Conservation (phyloP, 1,139 yeast genomes). For the Kodamaea suecica region DNA sequence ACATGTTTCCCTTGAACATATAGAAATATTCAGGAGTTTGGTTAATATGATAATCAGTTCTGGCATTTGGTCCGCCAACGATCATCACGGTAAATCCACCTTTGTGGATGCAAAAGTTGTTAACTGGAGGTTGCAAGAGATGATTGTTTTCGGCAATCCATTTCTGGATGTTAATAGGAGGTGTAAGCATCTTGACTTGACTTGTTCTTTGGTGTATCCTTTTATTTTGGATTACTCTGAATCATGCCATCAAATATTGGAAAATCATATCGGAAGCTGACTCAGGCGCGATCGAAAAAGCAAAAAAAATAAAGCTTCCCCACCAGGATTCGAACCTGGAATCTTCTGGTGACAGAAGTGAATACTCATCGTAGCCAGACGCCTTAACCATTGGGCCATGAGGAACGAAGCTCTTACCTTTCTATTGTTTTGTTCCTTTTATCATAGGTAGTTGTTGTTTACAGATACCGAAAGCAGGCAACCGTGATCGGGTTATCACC, state of each 20-base stretch:
- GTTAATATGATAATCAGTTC: constrained; percentile 90
- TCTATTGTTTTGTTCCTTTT: no score
- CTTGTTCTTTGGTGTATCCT: neutral
- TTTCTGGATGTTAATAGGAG: constrained; percentile 70
- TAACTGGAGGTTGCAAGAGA: constrained; percentile 85
- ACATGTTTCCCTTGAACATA: constrained; percentile 83
- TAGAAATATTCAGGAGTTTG: constrained; percentile 94
- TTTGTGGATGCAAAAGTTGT: constrained; percentile 82
- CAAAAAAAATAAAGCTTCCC: constrained; percentile 62
- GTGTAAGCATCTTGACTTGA: constrained; percentile 47
- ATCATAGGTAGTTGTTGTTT: no score
- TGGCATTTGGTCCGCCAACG: constrained; percentile 92
- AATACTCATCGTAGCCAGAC: constrained; percentile 53
- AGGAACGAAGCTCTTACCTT: constrained; percentile 47
- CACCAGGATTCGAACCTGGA: constrained; percentile 96
- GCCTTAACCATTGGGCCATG: constrained; percentile 59
- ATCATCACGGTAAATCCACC: constrained; percentile 94
- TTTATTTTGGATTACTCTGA: neutral
- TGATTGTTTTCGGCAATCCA: constrained; percentile 80
- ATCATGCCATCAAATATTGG: neutral
- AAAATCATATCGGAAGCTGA: neutral
- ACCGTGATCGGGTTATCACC: no score
- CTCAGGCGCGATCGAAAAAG: neutral
- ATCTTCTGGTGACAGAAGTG: constrained; percentile 77
- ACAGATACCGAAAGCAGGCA: no score